Percentiles rank a stretch among this genome's conserved stretches.
These are phyloP conservation scores for Gossypium rotundifolium DNA, from an alignment of 345 rosid species.

Conservation along the genomic window DNA sequence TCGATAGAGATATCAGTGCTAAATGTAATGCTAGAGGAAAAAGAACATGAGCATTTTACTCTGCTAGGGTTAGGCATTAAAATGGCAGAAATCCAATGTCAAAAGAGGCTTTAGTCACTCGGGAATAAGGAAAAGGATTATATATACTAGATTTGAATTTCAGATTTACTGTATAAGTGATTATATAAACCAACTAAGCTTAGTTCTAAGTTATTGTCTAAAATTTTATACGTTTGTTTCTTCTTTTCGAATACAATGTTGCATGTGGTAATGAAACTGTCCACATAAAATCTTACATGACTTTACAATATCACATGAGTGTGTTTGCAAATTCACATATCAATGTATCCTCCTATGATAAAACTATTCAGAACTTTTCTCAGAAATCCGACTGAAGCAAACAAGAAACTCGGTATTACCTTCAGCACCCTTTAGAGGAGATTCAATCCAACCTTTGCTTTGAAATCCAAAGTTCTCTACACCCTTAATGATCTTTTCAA, in stretches of 20 bases:
- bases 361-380: constrained; percentile 20
- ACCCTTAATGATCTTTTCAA: constrained; percentile 66
- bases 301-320: not conserved
- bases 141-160: not conserved
- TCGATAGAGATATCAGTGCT: not conserved
- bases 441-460: constrained; percentile 75
- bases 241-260: not conserved
- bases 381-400: constrained; percentile 40
- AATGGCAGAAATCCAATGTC: not conserved
- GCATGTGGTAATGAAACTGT: not conserved
- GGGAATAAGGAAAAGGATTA: not conserved
- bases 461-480: constrained; percentile 65
- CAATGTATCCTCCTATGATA: not conserved
- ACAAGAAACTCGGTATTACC: constrained; percentile 88
- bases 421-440: constrained; percentile 88
- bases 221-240: not conserved
- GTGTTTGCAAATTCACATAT: not conserved
- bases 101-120: not conserved
- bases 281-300: not conserved
- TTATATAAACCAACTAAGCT: not conserved
- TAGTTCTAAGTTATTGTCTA: not conserved
- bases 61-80: not conserved
- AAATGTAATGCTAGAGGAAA: not conserved
- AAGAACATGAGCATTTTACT: not conserved
- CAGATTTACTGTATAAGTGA: not conserved